These are phyloP conservation scores for Penicillium expansum DNA, from an alignment of 2,329 filamentous ascomycete species.

Conservation along the genomic window DNA sequence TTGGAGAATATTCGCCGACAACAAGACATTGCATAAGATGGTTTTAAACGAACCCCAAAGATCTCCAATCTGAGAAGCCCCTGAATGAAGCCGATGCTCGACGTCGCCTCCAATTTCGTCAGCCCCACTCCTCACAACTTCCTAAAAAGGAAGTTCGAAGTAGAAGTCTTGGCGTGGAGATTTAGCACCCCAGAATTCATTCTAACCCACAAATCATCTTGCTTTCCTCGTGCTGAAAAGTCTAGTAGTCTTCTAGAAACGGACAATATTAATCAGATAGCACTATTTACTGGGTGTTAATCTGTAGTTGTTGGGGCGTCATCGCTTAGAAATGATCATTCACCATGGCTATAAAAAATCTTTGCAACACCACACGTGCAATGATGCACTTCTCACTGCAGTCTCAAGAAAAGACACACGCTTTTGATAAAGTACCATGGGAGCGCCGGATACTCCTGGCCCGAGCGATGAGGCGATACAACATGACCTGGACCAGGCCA, in stretches of 20 bases:
- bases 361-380: not conserved
- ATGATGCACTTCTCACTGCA: not conserved
- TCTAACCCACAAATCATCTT: conserved; percentile 2
- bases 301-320: not conserved
- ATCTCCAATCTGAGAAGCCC: not conserved
- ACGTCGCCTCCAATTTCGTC: not conserved
- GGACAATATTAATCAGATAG: not conserved
- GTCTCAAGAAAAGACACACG: not conserved
- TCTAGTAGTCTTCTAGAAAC: not conserved
- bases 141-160: conserved; percentile 21
- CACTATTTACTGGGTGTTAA: not conserved
- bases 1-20: not conserved
- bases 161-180: conserved; percentile 5
- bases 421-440: not conserved
- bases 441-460: not conserved
- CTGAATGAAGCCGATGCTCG: not conserved
- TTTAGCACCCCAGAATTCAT: not conserved
- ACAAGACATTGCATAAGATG: not conserved
- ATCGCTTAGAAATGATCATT: conserved; percentile 10
- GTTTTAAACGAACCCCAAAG: not conserved
- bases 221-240: not conserved
- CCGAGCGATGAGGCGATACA: not conserved
- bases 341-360: not conserved
- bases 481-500: conserved; percentile 1
- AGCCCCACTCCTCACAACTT: conserved; percentile 26